These are phyloP conservation scores for Zelopaecilomyces penicillatus DNA, from an alignment of 2,329 filamentous ascomycete species.

Conservation along the genomic window DNA sequence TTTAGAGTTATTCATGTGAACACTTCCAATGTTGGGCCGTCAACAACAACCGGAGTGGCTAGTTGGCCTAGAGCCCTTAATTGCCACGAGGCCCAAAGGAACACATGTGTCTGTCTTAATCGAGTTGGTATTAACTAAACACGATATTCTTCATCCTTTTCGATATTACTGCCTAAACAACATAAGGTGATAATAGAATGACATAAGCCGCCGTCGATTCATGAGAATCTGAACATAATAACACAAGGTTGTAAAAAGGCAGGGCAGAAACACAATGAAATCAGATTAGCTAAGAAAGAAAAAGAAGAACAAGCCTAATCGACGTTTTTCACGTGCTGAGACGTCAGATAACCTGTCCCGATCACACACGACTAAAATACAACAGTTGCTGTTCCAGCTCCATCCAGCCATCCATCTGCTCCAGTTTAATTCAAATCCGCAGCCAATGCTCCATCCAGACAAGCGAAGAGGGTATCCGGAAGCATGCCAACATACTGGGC, in stretches of 20 bases:
- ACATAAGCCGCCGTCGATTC: too few species aligned
- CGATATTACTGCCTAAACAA: neutral
- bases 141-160: too few species aligned
- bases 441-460: slow-evolving; percentile 23
- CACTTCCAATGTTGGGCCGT: too few species aligned
- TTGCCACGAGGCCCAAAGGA: too few species aligned
- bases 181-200: neutral
- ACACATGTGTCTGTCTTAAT: too few species aligned
- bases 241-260: slow-evolving; percentile 10
- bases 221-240: neutral
- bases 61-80: too few species aligned
- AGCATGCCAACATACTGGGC: slow-evolving; percentile 16
- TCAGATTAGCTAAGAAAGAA: slow-evolving; percentile 30
- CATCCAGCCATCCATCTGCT: slow-evolving; percentile 22
- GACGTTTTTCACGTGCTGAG: slow-evolving; percentile 21
- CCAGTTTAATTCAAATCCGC: slow-evolving; percentile 25
- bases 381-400: slow-evolving; percentile 26
- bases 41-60: too few species aligned
- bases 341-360: slow-evolving; percentile 25
- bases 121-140: too few species aligned
- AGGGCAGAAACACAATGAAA: slow-evolving; percentile 23
- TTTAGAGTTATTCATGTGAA: too few species aligned
- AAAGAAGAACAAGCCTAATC: slow-evolving; percentile 22
- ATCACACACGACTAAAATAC: slow-evolving; percentile 30
- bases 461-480: slow-evolving; percentile 20